Conservation (phyloP, 257 asterid genomes). For the Haberlea rhodopensis region DNA sequence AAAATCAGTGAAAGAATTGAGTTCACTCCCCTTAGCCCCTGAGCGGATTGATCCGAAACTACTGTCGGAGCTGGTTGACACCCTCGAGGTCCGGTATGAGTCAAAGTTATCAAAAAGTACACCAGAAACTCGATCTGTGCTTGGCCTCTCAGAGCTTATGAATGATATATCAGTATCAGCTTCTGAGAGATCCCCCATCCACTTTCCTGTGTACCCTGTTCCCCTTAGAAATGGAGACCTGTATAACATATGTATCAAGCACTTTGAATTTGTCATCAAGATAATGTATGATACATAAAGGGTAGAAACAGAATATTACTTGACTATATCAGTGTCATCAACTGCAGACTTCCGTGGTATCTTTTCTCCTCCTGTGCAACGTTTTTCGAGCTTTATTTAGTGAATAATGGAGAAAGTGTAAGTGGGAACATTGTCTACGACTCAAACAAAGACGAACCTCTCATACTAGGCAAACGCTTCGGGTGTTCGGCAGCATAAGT, state of each 20-base stretch:
- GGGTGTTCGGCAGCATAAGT: constrained; percentile 30
- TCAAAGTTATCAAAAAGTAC: constrained; percentile 37
- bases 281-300: neutral
- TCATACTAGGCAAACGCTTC: constrained; percentile 29
- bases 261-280: too few species aligned
- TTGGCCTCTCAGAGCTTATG: constrained; percentile 59
- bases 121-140: constrained; percentile 39
- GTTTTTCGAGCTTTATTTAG: neutral
- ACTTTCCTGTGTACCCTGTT: constrained; percentile 34
- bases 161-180: constrained; percentile 55
- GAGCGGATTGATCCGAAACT: constrained; percentile 50
- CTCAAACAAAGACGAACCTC: constrained; percentile 29
- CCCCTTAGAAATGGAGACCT: constrained; percentile 46
- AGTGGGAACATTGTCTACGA: neutral
- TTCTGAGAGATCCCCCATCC: constrained; percentile 43
- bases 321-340: constrained; percentile 40
- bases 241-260: constrained; percentile 9
- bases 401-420: neutral
- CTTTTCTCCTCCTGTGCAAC: constrained; percentile 34
- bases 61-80: constrained; percentile 63
- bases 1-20: constrained; percentile 45
- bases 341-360: constrained; percentile 31
- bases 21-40: constrained; percentile 39
- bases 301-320: constrained; percentile 24
- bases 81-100: constrained; percentile 39